A percentile compares a stretch with the other conserved stretches of the same genome.
Conservation (phyloP, 768 basidiomycete genomes). For the Zangia roseola region DNA sequence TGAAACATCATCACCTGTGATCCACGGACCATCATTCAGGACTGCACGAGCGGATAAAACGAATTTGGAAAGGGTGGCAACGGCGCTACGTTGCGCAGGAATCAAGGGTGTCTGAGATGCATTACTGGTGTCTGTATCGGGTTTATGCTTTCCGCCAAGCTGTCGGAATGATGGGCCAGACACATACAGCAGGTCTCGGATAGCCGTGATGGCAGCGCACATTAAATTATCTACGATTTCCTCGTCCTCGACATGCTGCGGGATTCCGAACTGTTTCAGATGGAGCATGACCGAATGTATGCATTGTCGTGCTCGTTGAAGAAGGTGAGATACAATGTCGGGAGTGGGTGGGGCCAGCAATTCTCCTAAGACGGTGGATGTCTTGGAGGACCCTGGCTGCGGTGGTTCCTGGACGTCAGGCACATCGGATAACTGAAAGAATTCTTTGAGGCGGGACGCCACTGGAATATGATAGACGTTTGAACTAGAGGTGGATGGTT, state of each 20-base stretch:
- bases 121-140: conserved; percentile 27
- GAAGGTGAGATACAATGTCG: conserved; percentile 58
- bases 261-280: conserved; percentile 47
- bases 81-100: conserved; percentile 77
- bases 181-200: conserved; percentile 70
- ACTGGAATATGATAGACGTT: background rate
- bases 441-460: conserved; percentile 6
- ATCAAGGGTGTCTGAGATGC: conserved; percentile 59
- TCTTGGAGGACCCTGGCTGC: background rate
- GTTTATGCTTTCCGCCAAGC: conserved; percentile 43
- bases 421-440: conserved; percentile 1
- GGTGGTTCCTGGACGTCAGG: conserved; percentile 3
- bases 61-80: conserved; percentile 84
- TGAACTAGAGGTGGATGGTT: background rate
- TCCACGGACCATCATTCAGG: conserved; percentile 42
- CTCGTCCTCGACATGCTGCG: conserved; percentile 52
- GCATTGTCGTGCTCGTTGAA: conserved; percentile 50
- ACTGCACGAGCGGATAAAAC: conserved; percentile 84
- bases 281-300: conserved; percentile 63
- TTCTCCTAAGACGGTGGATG: conserved; percentile 38
- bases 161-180: conserved; percentile 57
- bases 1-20: conserved; percentile 14
- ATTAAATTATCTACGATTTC: conserved; percentile 60
- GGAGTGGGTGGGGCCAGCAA: conserved; percentile 52
- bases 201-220: conserved; percentile 54